Percentiles rank a stretch among this genome's conserved stretches.
Evolutionary conservation across 1,284 basidiomycete species (phyloP).

Genomic region (Ceratobasidium sp.): DNA sequence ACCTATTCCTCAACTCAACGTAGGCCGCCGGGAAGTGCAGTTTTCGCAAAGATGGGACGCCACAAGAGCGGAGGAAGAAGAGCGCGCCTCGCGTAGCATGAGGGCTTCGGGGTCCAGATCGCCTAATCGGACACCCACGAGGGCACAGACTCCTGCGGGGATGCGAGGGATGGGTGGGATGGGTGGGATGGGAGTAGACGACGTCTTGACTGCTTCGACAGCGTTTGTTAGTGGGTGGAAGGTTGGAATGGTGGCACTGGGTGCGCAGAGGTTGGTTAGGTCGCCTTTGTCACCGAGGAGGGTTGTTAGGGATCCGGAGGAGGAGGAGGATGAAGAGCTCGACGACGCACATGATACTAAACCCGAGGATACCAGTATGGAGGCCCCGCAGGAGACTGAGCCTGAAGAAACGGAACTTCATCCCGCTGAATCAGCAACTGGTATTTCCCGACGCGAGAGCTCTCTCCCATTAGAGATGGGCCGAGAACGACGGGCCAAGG

Average conservation of each 20-base stretch:
- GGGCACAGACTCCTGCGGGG: background rate
- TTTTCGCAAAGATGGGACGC: constrained; percentile 16
- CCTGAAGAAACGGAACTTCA: background rate
- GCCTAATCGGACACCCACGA: background rate
- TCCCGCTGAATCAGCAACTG: background rate
- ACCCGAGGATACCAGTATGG: constrained; percentile 11
- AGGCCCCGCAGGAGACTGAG: constrained; percentile 5
- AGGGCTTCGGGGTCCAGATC: background rate
- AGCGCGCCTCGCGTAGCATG: background rate
- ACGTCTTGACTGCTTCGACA: constrained; percentile 30
- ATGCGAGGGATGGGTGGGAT: no score
- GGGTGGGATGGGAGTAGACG: background rate
- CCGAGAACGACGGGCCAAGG: constrained; percentile 7
- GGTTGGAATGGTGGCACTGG: no score
- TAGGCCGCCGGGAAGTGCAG: background rate
- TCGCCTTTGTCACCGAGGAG: constrained; percentile 14
- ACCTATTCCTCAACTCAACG: constrained; percentile 8
- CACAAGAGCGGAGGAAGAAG: constrained; percentile 25
- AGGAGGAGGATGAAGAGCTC: background rate
- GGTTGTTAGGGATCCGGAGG: background rate
- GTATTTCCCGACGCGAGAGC: constrained; percentile 11
- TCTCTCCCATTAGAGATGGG: constrained; percentile 22
- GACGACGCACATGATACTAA: constrained; percentile 3
- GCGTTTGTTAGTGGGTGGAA: constrained; percentile 22
- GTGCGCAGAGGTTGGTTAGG: constrained; percentile 7